Base-by-base conservation (phyloP, 352 stramenopile genomes). In the Phytophthora sojae region DNA sequence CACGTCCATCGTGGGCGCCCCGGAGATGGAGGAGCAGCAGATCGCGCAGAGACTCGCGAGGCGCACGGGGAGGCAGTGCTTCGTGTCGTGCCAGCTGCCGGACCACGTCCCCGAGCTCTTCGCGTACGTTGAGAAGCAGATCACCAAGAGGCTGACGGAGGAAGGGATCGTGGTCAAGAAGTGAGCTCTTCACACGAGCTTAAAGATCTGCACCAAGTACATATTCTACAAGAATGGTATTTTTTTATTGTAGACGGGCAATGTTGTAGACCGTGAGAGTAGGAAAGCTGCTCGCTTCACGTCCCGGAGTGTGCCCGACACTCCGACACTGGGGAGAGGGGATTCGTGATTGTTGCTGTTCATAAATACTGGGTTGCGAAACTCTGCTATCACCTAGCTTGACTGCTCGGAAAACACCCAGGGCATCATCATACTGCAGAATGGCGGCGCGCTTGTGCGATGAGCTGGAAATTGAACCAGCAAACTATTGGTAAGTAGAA, bases 1-100 rank as follows among this genome's bases (percentile, higher is more conserved):
- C 57, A 93, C 83, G 58, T 83, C 86, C n/a, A 71, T 95, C 42
- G 77, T 93, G 47, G 88, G 86, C 6, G 66, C 76, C 2, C 79
- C 83, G 0, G 85, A 93, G 71, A 88, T 91, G 76, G 81, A 91
- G 55, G 88, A 94, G 62, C 85, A 93, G 64, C 88, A 96, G 70
- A 92, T 96, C 62, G 88, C 85, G 12, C 88, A 96, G 65, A 75
- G 86, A 37, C 75, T 96, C 15, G 85, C 86, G 50, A 71, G 79
- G 21, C 81, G 85, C 35, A 91, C 88, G 6, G 80, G 77, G 1
- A 78, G 80, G 1, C 88, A 94, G 69, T 93, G 86, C 42, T 96
- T 96, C 51, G 86, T 96, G 60, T 94, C 85, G 15, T 96, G 88
- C 47, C 85, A 93, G 58, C 45, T 96, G 44, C 86, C 88, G 0